Percentiles rank a stretch among this genome's conserved stretches.
phyloP scores from a whole-genome alignment of 2,329 filamentous ascomycete genomes.

The Phaeoacremonium minimum region DNA sequence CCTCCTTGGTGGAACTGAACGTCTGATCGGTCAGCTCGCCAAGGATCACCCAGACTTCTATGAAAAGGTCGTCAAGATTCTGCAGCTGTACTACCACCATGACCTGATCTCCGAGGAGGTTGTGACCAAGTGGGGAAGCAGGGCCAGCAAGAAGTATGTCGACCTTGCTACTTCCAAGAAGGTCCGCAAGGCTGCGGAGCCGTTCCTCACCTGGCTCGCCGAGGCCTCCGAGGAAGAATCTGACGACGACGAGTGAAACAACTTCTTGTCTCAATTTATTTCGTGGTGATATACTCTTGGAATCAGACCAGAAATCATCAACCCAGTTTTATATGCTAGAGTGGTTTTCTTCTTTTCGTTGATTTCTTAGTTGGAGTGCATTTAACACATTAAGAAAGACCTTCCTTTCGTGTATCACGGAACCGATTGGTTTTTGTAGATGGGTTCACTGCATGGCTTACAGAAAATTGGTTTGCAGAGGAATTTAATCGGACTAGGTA shows the following conservation, averaged over 20 bases:
- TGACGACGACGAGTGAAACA: conserved; percentile 50
- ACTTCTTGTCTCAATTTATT: too few relatives aligned
- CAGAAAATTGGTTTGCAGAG: too few relatives aligned
- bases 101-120: conserved; percentile 87
- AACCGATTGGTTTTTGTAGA: too few relatives aligned
- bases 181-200: conserved; percentile 89
- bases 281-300: too few relatives aligned
- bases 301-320: too few relatives aligned
- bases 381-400: too few relatives aligned
- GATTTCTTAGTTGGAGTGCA: too few relatives aligned
- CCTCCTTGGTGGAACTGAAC: conserved; percentile 90
- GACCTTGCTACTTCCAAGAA: conserved; percentile 87
- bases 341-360: too few relatives aligned
- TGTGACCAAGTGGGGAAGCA: conserved; percentile 84
- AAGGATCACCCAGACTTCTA: conserved; percentile 76
- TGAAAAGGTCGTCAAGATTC: conserved; percentile 75
- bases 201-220: conserved; percentile 91
- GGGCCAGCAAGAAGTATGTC: conserved; percentile 98
- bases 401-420: too few relatives aligned
- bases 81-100: conserved; percentile 85
- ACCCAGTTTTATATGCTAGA: too few relatives aligned
- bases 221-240: conserved; percentile 71
- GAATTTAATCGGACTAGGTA: too few relatives aligned
- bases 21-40: conserved; percentile 69
- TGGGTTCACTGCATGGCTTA: too few relatives aligned